Percentiles rank a stretch among this genome's conserved stretches.
These are phyloP conservation scores for Fraxinus dipetala DNA, from an alignment of 305 asterid species.

Conservation along the genomic window DNA sequence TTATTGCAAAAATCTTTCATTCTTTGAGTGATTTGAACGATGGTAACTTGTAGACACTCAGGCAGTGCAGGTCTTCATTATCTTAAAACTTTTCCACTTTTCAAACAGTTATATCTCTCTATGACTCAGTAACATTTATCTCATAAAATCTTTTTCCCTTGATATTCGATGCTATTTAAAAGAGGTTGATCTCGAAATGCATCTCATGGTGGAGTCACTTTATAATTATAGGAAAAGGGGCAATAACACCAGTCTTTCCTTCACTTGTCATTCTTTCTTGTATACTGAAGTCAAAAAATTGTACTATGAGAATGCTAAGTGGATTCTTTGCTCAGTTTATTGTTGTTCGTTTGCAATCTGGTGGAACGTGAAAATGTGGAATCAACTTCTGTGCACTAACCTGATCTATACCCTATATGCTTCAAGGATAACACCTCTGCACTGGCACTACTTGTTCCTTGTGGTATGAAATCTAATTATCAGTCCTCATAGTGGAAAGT, in stretches of 20 bases:
- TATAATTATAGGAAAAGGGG: background rate
- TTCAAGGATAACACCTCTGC: background rate
- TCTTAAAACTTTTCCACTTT: slow-evolving; percentile 7
- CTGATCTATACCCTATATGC: slow-evolving; percentile 1
- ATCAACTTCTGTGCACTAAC: background rate
- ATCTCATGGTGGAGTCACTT: slow-evolving; percentile 16
- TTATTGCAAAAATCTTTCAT: slow-evolving; percentile 1
- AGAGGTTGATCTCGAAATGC: slow-evolving; percentile 2
- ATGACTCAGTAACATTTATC: slow-evolving; percentile 2
- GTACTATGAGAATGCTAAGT: background rate
- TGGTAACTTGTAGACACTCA: slow-evolving; percentile 13
- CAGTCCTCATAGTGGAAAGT: background rate
- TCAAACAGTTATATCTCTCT: background rate
- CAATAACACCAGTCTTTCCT: slow-evolving; percentile 2
- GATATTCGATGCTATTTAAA: background rate
- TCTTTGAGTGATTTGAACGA: slow-evolving; percentile 13
- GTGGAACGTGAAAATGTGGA: background rate
- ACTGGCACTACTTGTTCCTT: slow-evolving; percentile 3
- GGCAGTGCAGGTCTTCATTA: slow-evolving; percentile 1
- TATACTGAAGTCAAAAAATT: background rate
- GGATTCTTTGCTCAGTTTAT: background rate
- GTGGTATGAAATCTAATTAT: background rate
- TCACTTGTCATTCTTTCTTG: background rate
- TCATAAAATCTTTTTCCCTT: background rate
- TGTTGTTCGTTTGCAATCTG: background rate